These are phyloP conservation scores for Vinca minor DNA, from an alignment of 257 asterid species.

Conservation along the genomic window DNA sequence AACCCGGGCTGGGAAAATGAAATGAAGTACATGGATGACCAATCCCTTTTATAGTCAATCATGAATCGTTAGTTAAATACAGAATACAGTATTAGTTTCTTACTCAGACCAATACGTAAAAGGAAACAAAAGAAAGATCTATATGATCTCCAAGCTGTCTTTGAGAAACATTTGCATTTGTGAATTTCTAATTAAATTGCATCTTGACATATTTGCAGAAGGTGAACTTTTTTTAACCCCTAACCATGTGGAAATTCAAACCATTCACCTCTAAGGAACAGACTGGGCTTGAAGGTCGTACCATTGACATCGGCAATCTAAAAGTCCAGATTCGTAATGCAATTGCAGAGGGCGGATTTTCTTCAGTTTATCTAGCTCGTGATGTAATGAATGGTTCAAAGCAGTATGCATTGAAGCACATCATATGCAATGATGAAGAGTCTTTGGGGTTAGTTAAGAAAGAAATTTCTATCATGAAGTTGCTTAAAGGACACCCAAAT, in stretches of 20 bases:
- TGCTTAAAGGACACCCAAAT: constrained; percentile 89
- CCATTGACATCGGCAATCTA: constrained; percentile 68
- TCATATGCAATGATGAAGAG: constrained; percentile 85
- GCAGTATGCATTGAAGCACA: constrained; percentile 90
- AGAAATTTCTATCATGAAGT: constrained; percentile 84
- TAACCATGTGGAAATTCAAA: constrained; percentile 88
- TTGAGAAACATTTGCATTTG: neutral
- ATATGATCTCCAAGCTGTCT: neutral
- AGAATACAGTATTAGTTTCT: neutral
- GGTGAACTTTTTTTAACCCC: constrained; percentile 21
- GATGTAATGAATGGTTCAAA: constrained; percentile 73
- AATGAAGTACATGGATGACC: neutral
- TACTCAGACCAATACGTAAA: neutral
- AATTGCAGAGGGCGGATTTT: constrained; percentile 97
- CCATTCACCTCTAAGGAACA: constrained; percentile 79
- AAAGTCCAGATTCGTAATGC: constrained; percentile 77
- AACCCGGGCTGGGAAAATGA: neutral
- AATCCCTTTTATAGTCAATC: neutral
- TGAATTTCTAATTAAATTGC: constrained; percentile 2
- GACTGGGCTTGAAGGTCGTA: constrained; percentile 91
- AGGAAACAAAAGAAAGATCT: neutral
- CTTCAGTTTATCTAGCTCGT: constrained; percentile 82
- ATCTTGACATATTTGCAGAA: constrained; percentile 28
- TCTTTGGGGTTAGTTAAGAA: constrained; percentile 60
- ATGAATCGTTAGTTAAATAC: neutral